Evolutionary conservation across 2,329 filamentous ascomycete genomes (phyloP).

Genomic region (Aureobasidium sp.): DNA sequence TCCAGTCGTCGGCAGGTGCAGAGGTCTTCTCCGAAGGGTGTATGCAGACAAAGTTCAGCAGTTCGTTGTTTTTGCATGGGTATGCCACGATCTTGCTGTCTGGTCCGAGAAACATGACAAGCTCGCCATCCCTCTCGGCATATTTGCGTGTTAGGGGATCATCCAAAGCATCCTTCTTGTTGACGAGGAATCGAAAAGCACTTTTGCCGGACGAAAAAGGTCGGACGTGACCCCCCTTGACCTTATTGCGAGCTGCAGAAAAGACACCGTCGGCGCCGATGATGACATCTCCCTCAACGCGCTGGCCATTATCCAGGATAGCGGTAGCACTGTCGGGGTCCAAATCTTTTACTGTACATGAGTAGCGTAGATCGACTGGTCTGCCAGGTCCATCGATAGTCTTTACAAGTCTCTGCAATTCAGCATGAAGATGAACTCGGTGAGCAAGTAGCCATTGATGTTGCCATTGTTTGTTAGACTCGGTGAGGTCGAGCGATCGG

Average conservation of each 20-base stretch:
- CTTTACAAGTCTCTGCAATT: slow-evolving; percentile 41
- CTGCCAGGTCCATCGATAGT: slow-evolving; percentile 26
- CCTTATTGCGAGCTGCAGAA: slow-evolving; percentile 22
- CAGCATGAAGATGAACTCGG: slow-evolving; percentile 44
- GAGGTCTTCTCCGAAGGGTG: slow-evolving; percentile 24
- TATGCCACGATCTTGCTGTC: slow-evolving; percentile 32
- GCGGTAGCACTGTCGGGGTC: slow-evolving; percentile 34
- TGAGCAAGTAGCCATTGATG: slow-evolving; percentile 47
- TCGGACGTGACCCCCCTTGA: slow-evolving; percentile 26
- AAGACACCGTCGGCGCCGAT: slow-evolving; percentile 48
- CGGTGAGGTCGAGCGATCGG: slow-evolving; percentile 29
- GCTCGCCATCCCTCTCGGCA: slow-evolving; percentile 28
- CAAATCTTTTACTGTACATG: slow-evolving; percentile 37
- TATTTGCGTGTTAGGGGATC: slow-evolving; percentile 33
- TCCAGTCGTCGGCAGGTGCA: slow-evolving; percentile 22
- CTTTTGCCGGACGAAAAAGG: slow-evolving; percentile 43
- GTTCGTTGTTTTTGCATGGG: slow-evolving; percentile 32
- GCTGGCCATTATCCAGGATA: slow-evolving; percentile 37
- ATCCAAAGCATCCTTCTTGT: slow-evolving; percentile 32
- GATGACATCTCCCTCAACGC: slow-evolving; percentile 40
- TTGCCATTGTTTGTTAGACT: slow-evolving; percentile 39
- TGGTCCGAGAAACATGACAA: slow-evolving; percentile 31
- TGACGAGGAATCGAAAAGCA: slow-evolving; percentile 47
- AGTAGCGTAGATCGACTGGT: slow-evolving; percentile 32
- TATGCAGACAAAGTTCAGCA: slow-evolving; percentile 35